These are phyloP conservation scores for Trichaptum fuscoviolaceum DNA, from an alignment of 768 basidiomycete genomes.

Conservation along the genomic window DNA sequence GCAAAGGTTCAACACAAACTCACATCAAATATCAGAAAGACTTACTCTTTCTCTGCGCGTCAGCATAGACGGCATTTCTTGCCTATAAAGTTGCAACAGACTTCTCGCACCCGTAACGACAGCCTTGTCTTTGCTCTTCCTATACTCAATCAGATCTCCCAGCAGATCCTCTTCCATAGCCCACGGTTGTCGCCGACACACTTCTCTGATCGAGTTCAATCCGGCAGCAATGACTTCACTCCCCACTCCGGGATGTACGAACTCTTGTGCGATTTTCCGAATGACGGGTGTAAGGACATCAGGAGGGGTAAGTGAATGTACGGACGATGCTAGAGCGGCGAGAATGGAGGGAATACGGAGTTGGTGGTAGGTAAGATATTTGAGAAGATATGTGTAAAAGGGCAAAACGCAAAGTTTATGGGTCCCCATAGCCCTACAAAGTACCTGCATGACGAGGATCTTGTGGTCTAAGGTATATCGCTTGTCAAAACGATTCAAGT, in stretches of 20 bases:
- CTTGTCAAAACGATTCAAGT: conserved; percentile 81
- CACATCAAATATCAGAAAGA: conserved; percentile 4
- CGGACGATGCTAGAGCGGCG: conserved; percentile 88
- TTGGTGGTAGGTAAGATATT: conserved; percentile 90
- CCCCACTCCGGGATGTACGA: conserved; percentile 95
- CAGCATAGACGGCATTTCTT: conserved; percentile 91
- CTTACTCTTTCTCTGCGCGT: conserved; percentile 81
- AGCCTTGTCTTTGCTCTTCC: conserved; percentile 91
- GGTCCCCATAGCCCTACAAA: conserved; percentile 86
- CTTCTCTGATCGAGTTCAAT: conserved; percentile 91
- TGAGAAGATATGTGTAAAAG: conserved; percentile 95
- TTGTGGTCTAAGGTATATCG: conserved; percentile 97
- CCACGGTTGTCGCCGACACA: conserved; percentile 94
- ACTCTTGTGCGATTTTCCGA: conserved; percentile 89
- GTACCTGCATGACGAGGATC: conserved; percentile 93
- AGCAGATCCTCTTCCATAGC: conserved; percentile 94
- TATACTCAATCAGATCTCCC: conserved; percentile 89
- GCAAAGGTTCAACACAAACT: conserved; percentile 11
- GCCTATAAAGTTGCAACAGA: conserved; percentile 85
- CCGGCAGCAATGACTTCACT: conserved; percentile 95
- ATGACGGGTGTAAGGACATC: conserved; percentile 87
- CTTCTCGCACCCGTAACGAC: conserved; percentile 88
- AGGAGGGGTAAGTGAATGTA: conserved; percentile 93
- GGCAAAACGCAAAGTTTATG: conserved; percentile 92
- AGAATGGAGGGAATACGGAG: conserved; percentile 90